phyloP scores from a whole-genome alignment of 2,329 filamentous ascomycete species.

The Reticulascus tulasneorum region DNA sequence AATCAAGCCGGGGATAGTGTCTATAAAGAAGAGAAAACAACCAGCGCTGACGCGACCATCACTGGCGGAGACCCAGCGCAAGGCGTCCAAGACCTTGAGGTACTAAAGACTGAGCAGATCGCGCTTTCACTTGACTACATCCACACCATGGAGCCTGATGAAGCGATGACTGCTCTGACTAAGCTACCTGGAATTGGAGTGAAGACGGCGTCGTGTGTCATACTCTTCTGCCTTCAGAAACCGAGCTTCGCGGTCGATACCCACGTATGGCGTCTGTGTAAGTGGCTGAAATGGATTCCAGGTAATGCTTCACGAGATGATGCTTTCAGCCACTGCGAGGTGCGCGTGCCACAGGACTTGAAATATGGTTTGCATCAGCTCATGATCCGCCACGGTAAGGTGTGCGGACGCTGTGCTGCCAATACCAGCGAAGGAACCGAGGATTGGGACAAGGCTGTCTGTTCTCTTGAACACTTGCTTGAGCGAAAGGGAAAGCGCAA shows the following conservation, averaged over 20 bases:
- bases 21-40: conserved; percentile 38
- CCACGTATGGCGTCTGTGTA: conserved; percentile 49
- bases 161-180: conserved; percentile 47
- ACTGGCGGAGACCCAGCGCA: conserved; percentile 36
- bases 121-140: conserved; percentile 55
- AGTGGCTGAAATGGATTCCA: conserved; percentile 55
- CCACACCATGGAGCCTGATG: conserved; percentile 37
- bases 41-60: conserved; percentile 36
- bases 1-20: conserved; percentile 47
- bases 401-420: conserved; percentile 42
- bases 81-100: conserved; percentile 52
- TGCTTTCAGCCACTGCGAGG: conserved; percentile 50
- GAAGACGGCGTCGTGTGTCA: conserved; percentile 54
- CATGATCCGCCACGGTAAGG: conserved; percentile 49
- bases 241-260: conserved; percentile 57
- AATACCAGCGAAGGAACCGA: conserved; percentile 54
- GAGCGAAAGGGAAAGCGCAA: conserved; percentile 17
- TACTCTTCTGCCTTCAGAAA: conserved; percentile 50
- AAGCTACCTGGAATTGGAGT: conserved; percentile 51
- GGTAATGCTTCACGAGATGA: conserved; percentile 38
- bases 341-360: conserved; percentile 45
- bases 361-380: conserved; percentile 55
- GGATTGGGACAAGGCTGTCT: conserved; percentile 54
- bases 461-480: conserved; percentile 38
- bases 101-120: conserved; percentile 51